phyloP scores from a whole-genome alignment of 2,329 filamentous ascomycete genomes.

The Achaetomium macrosporum region DNA sequence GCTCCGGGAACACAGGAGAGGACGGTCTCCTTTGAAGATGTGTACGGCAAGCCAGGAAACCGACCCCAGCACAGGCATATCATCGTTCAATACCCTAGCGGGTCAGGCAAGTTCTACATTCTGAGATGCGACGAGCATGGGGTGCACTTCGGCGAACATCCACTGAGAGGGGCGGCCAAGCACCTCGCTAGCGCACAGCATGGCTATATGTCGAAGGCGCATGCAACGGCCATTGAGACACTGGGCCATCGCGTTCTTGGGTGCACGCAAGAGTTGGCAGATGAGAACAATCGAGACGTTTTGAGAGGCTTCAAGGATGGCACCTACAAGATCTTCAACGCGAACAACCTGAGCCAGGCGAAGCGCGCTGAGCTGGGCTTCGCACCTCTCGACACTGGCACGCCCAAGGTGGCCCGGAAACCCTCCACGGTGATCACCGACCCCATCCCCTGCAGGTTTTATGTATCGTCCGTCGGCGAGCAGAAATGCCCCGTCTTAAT shows the following conservation, averaged over 20 bases:
- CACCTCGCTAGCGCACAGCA: constrained; percentile 32
- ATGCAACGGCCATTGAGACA: constrained; percentile 27
- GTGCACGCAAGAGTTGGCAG: constrained; percentile 28
- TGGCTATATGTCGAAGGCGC: constrained; percentile 27
- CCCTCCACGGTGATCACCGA: constrained; percentile 19
- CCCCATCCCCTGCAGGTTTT: constrained; percentile 31
- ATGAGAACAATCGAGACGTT: constrained; percentile 32
- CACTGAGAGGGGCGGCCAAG: constrained; percentile 34
- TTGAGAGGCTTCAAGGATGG: constrained; percentile 28
- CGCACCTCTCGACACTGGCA: constrained; percentile 9
- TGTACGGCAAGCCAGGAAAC: constrained; percentile 25
- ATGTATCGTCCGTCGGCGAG: constrained; percentile 30
- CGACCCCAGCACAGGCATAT: constrained; percentile 31
- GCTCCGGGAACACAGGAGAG: neutral
- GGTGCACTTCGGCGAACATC: constrained; percentile 32
- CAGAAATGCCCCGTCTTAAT: constrained; percentile 33
- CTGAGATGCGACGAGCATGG: constrained; percentile 36
- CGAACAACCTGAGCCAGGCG: constrained; percentile 22
- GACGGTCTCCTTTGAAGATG: constrained; percentile 32
- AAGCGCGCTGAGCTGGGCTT: constrained; percentile 13
- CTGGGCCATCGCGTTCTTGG: constrained; percentile 33
- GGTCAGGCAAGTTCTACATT: constrained; percentile 32
- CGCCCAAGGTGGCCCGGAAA: constrained; percentile 9
- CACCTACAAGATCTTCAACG: constrained; percentile 28
- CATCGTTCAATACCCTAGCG: constrained; percentile 29